phyloP scores from a whole-genome alignment of 2,329 filamentous ascomycete species.

The Colletotrichum sp. region DNA sequence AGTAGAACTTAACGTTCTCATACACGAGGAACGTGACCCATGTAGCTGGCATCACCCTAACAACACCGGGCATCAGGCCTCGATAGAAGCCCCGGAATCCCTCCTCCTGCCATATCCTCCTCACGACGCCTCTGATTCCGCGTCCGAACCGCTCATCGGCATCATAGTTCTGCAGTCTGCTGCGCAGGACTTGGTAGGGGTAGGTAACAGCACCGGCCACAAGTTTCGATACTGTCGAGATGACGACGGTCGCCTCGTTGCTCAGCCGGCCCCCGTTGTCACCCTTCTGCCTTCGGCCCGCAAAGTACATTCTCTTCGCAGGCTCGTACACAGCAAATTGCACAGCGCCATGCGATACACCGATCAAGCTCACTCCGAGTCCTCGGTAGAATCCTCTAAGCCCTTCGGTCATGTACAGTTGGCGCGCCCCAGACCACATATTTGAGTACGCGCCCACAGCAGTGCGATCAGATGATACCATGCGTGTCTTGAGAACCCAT shows the following conservation, averaged over 20 bases:
- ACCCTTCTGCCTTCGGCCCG: constrained; percentile 34
- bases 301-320: constrained; percentile 61
- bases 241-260: constrained; percentile 78
- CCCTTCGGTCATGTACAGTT: constrained; percentile 76
- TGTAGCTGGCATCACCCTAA: constrained; percentile 90
- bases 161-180: constrained; percentile 88
- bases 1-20: constrained; percentile 84
- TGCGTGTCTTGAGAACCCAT: constrained; percentile 98
- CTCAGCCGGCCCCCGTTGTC: constrained; percentile 49
- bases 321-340: constrained; percentile 96
- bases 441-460: constrained; percentile 81
- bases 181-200: constrained; percentile 91
- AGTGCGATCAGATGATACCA: constrained; percentile 83
- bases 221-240: constrained; percentile 84
- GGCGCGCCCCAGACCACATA: constrained; percentile 72
- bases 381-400: constrained; percentile 85
- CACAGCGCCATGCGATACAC: constrained; percentile 89
- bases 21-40: constrained; percentile 98
- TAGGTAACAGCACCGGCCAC: constrained; percentile 91
- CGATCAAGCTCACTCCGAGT: constrained; percentile 80
- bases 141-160: constrained; percentile 76
- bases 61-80: constrained; percentile 85
- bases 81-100: constrained; percentile 88
- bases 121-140: constrained; percentile 72
- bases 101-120: constrained; percentile 79